These are phyloP conservation scores for Trifolium dubium DNA, from an alignment of 306 rosid genomes.

Conservation along the genomic window DNA sequence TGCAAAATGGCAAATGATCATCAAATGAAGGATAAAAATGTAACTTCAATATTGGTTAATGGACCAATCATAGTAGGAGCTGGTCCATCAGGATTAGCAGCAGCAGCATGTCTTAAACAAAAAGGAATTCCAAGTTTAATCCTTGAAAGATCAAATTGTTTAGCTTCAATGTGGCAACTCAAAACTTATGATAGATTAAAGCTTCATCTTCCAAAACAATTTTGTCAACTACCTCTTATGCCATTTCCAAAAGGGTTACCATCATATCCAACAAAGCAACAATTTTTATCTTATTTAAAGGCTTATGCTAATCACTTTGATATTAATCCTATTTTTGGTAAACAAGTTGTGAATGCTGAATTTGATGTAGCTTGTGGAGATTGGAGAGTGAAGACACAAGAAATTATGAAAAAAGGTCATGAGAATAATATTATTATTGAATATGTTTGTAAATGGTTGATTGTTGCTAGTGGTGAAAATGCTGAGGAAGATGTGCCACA, in stretches of 20 bases:
- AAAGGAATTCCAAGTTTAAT: constrained; percentile 70
- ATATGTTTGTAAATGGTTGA: constrained; percentile 65
- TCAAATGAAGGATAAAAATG: constrained; percentile 36
- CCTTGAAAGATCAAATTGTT: constrained; percentile 71
- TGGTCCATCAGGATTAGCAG: constrained; percentile 95
- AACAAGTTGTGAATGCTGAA: constrained; percentile 59
- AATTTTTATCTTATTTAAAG: constrained; percentile 64
- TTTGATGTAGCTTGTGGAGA: constrained; percentile 47
- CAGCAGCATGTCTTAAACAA: constrained; percentile 83
- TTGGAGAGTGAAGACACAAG: constrained; percentile 67
- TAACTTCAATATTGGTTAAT: constrained; percentile 35
- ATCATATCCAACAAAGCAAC: constrained; percentile 81
- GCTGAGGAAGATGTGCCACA: constrained; percentile 69
- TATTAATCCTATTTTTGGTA: constrained; percentile 60
- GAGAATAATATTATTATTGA: constrained; percentile 46
- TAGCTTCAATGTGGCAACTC: constrained; percentile 89
- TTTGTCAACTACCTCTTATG: constrained; percentile 77
- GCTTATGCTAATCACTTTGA: constrained; percentile 63
- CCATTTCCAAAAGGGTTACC: constrained; percentile 83
- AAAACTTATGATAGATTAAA: constrained; percentile 87
- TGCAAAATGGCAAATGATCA: constrained; percentile 69
- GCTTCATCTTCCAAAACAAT: constrained; percentile 92
- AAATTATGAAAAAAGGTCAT: constrained; percentile 24
- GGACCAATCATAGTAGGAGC: constrained; percentile 93
- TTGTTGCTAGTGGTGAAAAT: constrained; percentile 93